phyloP scores from a whole-genome alignment of 2,329 filamentous ascomycete species.

The Clonostachys solani region DNA sequence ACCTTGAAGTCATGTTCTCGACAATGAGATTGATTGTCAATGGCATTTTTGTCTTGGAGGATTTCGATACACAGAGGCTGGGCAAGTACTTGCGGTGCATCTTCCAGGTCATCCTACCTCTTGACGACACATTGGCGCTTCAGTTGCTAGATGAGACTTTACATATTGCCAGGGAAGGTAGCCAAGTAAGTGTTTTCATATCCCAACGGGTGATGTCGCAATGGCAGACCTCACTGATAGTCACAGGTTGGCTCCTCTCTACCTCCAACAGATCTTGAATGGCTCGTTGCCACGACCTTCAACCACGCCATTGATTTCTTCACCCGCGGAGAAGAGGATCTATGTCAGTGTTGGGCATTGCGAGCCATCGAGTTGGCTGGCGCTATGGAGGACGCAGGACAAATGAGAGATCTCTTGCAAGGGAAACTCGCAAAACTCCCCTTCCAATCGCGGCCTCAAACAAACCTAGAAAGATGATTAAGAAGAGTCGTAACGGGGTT shows the following conservation, averaged over 20 bases:
- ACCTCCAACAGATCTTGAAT: constrained; percentile 67
- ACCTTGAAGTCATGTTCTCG: constrained; percentile 37
- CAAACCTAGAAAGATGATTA: too few relatives aligned
- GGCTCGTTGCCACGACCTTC: constrained; percentile 66
- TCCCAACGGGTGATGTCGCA: constrained; percentile 6
- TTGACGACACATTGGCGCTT: constrained; percentile 51
- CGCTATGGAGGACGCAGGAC: constrained; percentile 44
- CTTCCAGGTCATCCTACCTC: constrained; percentile 61
- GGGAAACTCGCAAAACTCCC: constrained; percentile 35
- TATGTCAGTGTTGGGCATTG: constrained; percentile 57
- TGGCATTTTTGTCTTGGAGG: constrained; percentile 54
- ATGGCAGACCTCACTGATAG: constrained; percentile 1
- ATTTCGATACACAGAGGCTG: constrained; percentile 54
- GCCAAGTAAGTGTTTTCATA: background rate
- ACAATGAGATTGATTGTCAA: constrained; percentile 67
- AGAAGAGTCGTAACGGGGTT: too few relatives aligned
- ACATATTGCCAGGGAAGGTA: constrained; percentile 43
- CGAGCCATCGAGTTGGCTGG: constrained; percentile 59
- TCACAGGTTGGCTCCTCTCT: constrained; percentile 41
- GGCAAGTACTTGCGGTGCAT: constrained; percentile 77
- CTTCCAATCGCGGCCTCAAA: constrained; percentile 5
- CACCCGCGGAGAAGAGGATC: constrained; percentile 45
- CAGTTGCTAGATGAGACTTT: constrained; percentile 61
- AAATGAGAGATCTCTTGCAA: constrained; percentile 29
- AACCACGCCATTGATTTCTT: constrained; percentile 70